Conservation (phyloP, 2,329 filamentous ascomycete species). For the Aschersonia sp. region DNA sequence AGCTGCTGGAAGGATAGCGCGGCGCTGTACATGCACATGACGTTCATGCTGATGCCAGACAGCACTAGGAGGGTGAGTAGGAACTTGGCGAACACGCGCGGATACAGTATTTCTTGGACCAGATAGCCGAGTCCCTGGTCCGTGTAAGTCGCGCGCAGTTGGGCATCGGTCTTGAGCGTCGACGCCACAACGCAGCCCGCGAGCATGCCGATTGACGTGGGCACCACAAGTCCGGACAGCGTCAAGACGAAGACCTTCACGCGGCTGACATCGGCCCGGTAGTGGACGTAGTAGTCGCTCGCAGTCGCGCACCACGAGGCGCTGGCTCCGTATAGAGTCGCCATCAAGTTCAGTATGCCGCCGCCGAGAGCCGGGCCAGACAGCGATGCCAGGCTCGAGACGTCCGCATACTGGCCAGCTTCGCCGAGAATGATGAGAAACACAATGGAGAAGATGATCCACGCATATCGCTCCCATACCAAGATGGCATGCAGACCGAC, state of each 20-base stretch:
- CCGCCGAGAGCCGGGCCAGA: slow-evolving; percentile 22
- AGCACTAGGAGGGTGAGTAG: slow-evolving; percentile 21
- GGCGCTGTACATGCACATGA: slow-evolving; percentile 23
- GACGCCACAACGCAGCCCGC: slow-evolving; percentile 27
- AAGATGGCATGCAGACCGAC: slow-evolving; percentile 34
- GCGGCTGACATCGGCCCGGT: slow-evolving; percentile 27
- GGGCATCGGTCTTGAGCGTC: slow-evolving; percentile 21
- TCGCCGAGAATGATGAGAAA: slow-evolving; percentile 35
- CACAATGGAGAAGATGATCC: slow-evolving; percentile 30
- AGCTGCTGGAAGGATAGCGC: slow-evolving; percentile 26
- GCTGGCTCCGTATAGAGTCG: slow-evolving; percentile 32
- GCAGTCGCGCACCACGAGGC: slow-evolving; percentile 31
- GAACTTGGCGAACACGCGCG: slow-evolving; percentile 29
- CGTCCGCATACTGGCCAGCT: slow-evolving; percentile 25
- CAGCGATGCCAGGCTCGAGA: slow-evolving; percentile 15
- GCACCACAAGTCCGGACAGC: slow-evolving; percentile 29
- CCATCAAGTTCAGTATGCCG: slow-evolving; percentile 25
- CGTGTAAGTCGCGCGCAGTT: slow-evolving; percentile 23
- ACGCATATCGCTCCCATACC: slow-evolving; percentile 34
- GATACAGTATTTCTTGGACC: slow-evolving; percentile 28
- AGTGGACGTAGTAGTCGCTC: slow-evolving; percentile 19
- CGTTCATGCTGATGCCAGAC: slow-evolving; percentile 21
- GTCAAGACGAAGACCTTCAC: slow-evolving; percentile 33
- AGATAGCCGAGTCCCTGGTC: slow-evolving; percentile 28
- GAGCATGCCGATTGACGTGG: slow-evolving; percentile 33